Evolutionary conservation across 176 grass and related monocot genomes (phyloP).

Genomic region (Pontederia paniculata): DNA sequence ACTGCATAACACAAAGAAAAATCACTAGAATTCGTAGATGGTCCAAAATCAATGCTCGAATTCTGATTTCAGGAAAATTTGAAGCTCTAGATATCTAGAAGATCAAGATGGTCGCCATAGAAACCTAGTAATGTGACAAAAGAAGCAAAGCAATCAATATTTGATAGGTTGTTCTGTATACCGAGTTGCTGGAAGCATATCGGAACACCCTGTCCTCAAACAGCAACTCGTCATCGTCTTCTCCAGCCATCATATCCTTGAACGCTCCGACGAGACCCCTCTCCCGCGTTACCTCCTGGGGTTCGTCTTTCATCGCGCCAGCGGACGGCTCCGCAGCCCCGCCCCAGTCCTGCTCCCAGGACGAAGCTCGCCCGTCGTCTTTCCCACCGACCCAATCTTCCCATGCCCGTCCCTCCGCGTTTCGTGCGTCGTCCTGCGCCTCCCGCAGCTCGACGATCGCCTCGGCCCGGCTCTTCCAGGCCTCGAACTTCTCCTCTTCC

Average conservation of each 20-base stretch:
- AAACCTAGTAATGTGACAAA: conserved; percentile 2
- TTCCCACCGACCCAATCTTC: conserved; percentile 60
- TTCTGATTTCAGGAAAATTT: no score
- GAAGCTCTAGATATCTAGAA: not conserved
- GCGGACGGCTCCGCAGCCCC: conserved; percentile 10
- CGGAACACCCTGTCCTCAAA: conserved; percentile 83
- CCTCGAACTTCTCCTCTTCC: conserved; percentile 65
- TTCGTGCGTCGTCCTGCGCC: conserved; percentile 47
- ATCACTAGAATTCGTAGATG: no score
- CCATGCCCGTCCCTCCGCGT: conserved; percentile 48
- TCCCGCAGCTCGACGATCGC: conserved; percentile 73
- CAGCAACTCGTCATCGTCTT: conserved; percentile 56
- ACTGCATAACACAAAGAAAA: no score
- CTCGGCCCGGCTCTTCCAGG: conserved; percentile 80
- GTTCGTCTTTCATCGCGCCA: conserved; percentile 42
- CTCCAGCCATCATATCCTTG: conserved; percentile 33
- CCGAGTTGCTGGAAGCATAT: conserved; percentile 63
- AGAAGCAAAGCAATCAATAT: conserved; percentile 15
- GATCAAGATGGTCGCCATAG: not conserved
- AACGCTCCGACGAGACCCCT: conserved; percentile 42
- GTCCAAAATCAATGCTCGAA: no score
- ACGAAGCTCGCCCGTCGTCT: conserved; percentile 8
- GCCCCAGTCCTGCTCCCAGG: conserved; percentile 38
- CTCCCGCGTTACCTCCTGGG: conserved; percentile 46
- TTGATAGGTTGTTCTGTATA: conserved; percentile 16